phyloP scores from a whole-genome alignment of 2,329 filamentous ascomycete genomes.

The Mycosphaerella arachidis region DNA sequence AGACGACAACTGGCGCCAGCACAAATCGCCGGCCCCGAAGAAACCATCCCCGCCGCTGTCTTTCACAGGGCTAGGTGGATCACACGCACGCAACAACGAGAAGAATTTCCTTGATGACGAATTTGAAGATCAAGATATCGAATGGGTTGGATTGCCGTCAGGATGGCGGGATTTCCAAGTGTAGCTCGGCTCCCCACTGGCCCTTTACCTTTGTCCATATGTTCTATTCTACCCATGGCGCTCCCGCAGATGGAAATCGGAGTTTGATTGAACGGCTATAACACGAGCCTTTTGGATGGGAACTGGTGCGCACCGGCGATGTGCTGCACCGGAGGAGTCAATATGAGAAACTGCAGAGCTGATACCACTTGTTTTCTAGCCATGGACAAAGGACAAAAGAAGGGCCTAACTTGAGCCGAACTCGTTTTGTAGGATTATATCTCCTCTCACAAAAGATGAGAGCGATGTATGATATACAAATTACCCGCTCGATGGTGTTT shows the following conservation, averaged over 20 bases:
- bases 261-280: neutral
- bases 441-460: neutral
- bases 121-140: constrained; percentile 63
- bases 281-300: neutral
- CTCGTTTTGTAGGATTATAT: constrained; percentile 9
- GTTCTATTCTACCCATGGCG: constrained; percentile 11
- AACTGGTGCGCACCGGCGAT: constrained; percentile 11
- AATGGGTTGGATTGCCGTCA: constrained; percentile 70
- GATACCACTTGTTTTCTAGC: constrained; percentile 15
- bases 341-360: constrained; percentile 20
- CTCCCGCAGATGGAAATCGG: constrained; percentile 14
- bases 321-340: constrained; percentile 4
- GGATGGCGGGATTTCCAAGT: constrained; percentile 59
- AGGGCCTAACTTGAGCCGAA: constrained; percentile 5
- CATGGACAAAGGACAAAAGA: constrained; percentile 14
- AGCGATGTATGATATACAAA: constrained; percentile 9
- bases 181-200: constrained; percentile 9
- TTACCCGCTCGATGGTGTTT: constrained; percentile 6
- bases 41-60: constrained; percentile 16
- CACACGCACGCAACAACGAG: constrained; percentile 25
- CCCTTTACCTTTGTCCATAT: constrained; percentile 16
- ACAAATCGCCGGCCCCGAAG: constrained; percentile 28
- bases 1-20: constrained; percentile 49
- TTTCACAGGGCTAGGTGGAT: constrained; percentile 8
- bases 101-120: constrained; percentile 36